A percentile compares a stretch with the other conserved stretches of the same genome.
phyloP scores from a whole-genome alignment of 345 rosid genomes.

The Triadica sebifera region DNA sequence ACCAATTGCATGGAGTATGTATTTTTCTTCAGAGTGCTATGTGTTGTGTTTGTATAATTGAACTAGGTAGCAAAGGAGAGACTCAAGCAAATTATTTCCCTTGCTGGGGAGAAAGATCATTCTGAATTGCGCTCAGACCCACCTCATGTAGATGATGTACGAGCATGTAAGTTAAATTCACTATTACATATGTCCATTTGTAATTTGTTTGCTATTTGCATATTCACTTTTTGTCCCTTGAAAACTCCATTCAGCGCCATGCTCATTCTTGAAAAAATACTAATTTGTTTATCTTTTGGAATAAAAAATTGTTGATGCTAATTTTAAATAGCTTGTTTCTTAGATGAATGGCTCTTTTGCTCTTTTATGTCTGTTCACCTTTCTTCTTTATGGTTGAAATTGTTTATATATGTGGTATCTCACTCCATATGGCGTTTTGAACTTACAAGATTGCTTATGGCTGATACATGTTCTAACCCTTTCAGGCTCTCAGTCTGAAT shows the following conservation, averaged over 20 bases:
- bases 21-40: neutral
- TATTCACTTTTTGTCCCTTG: neutral
- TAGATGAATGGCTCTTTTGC: neutral
- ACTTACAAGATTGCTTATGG: neutral
- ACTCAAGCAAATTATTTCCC: conserved; percentile 65
- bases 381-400: neutral
- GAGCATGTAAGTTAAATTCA: conserved; percentile 51
- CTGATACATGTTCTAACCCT: conserved; percentile 12
- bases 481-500: conserved; percentile 75
- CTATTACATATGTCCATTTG: neutral
- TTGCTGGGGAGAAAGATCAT: conserved; percentile 65
- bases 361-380: neutral
- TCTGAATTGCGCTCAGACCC: conserved; percentile 56
- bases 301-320: neutral
- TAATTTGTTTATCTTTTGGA: neutral
- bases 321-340: neutral
- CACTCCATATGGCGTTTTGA: neutral
- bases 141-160: conserved; percentile 54
- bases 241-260: neutral
- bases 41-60: conserved; percentile 19
- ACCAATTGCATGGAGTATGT: neutral
- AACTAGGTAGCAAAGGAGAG: conserved; percentile 74
- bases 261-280: neutral
- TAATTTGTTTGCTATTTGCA: neutral
- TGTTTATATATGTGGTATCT: neutral